phyloP scores from a whole-genome alignment of 2,329 filamentous ascomycete genomes.

The Colletotrichum aenigma region DNA sequence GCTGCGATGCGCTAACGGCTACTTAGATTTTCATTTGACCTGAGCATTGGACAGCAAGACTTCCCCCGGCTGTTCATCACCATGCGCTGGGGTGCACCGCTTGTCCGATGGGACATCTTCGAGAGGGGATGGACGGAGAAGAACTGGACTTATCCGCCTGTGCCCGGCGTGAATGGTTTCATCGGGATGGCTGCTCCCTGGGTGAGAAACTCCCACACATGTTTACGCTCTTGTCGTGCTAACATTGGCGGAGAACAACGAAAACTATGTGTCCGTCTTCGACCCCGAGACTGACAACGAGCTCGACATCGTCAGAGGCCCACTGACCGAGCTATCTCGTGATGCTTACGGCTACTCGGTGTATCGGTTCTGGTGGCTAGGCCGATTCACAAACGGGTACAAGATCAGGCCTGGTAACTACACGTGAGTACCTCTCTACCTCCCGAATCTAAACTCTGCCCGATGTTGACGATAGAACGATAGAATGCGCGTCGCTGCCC shows the following conservation, averaged over 20 bases:
- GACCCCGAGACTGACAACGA: conserved; percentile 5
- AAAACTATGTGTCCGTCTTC: neutral
- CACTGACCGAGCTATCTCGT: neutral
- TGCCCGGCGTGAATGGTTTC: conserved; percentile 39
- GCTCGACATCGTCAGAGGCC: conserved; percentile 2
- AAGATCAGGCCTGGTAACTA: conserved; percentile 16
- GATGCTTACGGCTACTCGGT: neutral
- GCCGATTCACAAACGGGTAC: neutral
- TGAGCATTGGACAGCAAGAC: conserved; percentile 1
- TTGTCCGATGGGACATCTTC: conserved; percentile 35
- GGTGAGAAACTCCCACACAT: neutral
- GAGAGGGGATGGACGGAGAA: conserved; percentile 39
- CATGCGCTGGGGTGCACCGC: conserved; percentile 4
- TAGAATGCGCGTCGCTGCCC: conserved; percentile 16
- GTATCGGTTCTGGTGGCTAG: conserved; percentile 15
- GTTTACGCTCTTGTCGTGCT: neutral
- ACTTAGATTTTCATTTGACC: conserved; percentile 14
- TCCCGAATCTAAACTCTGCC: fast-evolving
- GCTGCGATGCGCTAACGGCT: neutral
- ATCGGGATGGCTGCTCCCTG: conserved; percentile 33
- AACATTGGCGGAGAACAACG: neutral
- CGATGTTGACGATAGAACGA: neutral
- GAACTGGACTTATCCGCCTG: conserved; percentile 45
- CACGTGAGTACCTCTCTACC: neutral
- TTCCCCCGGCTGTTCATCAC: conserved; percentile 1